phyloP scores from a whole-genome alignment of 2,329 filamentous ascomycete species.

The Golovinomyces cichoracearum region DNA sequence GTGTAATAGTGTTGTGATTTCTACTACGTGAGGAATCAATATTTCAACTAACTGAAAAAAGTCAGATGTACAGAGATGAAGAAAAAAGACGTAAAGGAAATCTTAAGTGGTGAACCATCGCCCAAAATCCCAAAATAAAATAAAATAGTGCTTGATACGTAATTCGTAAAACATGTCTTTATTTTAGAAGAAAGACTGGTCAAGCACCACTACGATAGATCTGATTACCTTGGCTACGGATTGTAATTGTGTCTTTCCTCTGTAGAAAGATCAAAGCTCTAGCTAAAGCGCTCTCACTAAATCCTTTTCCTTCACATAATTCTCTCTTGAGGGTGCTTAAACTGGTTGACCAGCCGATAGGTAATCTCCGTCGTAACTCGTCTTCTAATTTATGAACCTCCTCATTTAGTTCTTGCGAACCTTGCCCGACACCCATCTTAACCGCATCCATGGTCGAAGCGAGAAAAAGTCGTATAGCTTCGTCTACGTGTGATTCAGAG shows the following conservation, averaged over 20 bases:
- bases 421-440: constrained; percentile 61
- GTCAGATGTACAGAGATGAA: no score
- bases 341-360: constrained; percentile 88
- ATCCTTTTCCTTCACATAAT: constrained; percentile 77
- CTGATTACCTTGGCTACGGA: constrained; percentile 49
- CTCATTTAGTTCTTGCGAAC: constrained; percentile 70
- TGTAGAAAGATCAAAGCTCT: constrained; percentile 67
- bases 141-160: no score
- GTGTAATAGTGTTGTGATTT: no score
- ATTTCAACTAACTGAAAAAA: no score
- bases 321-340: constrained; percentile 64
- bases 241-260: constrained; percentile 62
- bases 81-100: no score
- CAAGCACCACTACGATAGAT: constrained; percentile 48
- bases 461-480: constrained; percentile 88
- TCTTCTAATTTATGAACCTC: constrained; percentile 70
- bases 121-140: no score
- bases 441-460: constrained; percentile 96
- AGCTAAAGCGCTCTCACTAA: constrained; percentile 64
- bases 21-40: no score
- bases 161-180: no score
- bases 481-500: constrained; percentile 77
- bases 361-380: constrained; percentile 62
- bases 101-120: no score
- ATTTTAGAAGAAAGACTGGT: no score